These are phyloP conservation scores for Scheffersomyces segobiensis DNA, from an alignment of 1,139 yeast genomes.

Conservation along the genomic window DNA sequence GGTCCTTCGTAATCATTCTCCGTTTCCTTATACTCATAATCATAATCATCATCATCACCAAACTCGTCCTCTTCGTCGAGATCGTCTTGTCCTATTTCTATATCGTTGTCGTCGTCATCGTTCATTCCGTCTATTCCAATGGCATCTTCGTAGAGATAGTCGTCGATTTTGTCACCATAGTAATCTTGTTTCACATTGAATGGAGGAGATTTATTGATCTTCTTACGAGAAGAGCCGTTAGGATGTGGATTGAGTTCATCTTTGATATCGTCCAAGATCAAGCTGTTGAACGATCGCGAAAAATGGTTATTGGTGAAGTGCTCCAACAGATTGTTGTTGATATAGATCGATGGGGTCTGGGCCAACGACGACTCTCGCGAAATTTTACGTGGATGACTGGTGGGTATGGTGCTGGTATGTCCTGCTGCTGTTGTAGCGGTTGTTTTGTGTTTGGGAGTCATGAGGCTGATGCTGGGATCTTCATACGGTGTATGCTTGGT, in stretches of 20 bases:
- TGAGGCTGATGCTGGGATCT: background rate
- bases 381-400: background rate
- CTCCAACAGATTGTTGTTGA: constrained; percentile 22
- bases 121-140: constrained; percentile 3
- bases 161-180: constrained; percentile 28
- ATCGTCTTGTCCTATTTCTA: constrained; percentile 3
- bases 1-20: background rate
- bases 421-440: background rate
- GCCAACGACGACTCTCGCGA: background rate
- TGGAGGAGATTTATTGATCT: constrained; percentile 45
- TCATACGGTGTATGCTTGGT: background rate
- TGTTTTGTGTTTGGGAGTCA: background rate
- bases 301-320: constrained; percentile 43
- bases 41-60: constrained; percentile 6
- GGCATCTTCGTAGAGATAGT: constrained; percentile 14
- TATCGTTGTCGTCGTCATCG: constrained; percentile 2
- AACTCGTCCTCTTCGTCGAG: constrained; percentile 5
- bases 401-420: background rate
- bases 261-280: constrained; percentile 42
- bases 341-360: background rate
- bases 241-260: constrained; percentile 15
- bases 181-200: constrained; percentile 39
- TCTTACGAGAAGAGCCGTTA: constrained; percentile 14
- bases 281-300: constrained; percentile 46
- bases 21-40: constrained; percentile 3